Conservation (phyloP, 2,329 filamentous ascomycete genomes). For the Xylariaceae sp. region DNA sequence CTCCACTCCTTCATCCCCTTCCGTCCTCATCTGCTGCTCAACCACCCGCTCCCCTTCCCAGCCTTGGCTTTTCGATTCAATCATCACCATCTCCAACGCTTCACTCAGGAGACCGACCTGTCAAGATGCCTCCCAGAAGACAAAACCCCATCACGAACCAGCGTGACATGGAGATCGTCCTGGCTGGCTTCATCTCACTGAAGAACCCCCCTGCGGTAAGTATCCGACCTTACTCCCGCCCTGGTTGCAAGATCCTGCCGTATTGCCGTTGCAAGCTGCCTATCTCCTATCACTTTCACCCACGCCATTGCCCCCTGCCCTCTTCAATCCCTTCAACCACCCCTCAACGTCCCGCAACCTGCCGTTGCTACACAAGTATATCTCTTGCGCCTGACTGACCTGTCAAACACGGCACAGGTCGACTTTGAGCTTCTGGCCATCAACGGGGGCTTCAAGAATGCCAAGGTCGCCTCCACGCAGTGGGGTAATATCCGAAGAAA, state of each 20-base stretch:
- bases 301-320: background rate
- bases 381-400: no score
- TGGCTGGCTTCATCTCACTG: background rate
- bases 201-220: background rate
- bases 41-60: no score
- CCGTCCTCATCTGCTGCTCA: no score
- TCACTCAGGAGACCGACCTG: no score
- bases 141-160: background rate
- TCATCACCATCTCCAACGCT: no score
- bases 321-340: background rate
- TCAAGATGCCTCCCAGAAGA: no score
- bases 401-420: no score
- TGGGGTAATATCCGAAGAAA: background rate
- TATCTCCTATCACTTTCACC: background rate
- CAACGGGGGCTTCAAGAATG: background rate
- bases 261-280: background rate
- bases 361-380: no score
- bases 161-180: background rate
- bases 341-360: background rate
- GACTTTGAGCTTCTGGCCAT: background rate
- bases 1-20: no score
- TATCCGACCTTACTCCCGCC: no score
- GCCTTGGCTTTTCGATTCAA: no score
- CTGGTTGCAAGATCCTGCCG: no score
- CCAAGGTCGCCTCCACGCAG: background rate